phyloP scores from a whole-genome alignment of 2,329 filamentous ascomycete species.

The Fusarium robinianum region DNA sequence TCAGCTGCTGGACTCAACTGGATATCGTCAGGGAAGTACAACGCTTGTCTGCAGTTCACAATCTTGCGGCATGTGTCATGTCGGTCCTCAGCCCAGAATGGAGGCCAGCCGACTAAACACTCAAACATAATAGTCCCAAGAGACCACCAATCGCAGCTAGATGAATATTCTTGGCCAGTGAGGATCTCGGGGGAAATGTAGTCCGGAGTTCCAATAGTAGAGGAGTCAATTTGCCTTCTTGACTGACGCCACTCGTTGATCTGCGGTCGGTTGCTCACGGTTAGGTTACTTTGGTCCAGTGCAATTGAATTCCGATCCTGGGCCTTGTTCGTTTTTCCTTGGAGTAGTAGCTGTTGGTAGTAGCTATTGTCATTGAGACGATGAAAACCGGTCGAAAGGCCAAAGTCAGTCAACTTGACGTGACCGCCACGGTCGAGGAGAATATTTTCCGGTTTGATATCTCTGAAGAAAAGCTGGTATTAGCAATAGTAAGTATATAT shows the following conservation, averaged over 20 bases:
- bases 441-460: slow-evolving; percentile 99
- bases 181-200: slow-evolving; percentile 99
- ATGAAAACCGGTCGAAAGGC: slow-evolving; percentile 96
- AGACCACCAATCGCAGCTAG: slow-evolving; percentile 99
- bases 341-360: slow-evolving; percentile 94
- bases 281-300: slow-evolving; percentile 96
- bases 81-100: slow-evolving; percentile 96
- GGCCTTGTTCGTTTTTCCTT: slow-evolving; percentile 73
- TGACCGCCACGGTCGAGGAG: slow-evolving; percentile 92
- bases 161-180: slow-evolving; percentile 92
- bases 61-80: slow-evolving; percentile 99
- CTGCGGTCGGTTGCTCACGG: slow-evolving; percentile 94
- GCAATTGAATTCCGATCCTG: slow-evolving; percentile 91
- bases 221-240: slow-evolving; percentile 93
- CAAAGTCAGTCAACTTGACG: slow-evolving; percentile 98
- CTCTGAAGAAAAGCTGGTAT: slow-evolving; percentile 58
- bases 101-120: slow-evolving; percentile 97
- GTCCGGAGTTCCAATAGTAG: slow-evolving; percentile 95
- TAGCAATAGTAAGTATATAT: no score
- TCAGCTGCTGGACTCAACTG: slow-evolving; percentile 87
- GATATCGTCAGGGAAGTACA: slow-evolving; percentile 97
- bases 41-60: slow-evolving; percentile 93
- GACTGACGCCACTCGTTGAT: slow-evolving; percentile 99
- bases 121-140: slow-evolving; percentile 99
- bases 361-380: slow-evolving; percentile 98